Evolutionary conservation across 371 early-diverging fungal genomes (phyloP).

Genomic region (Batkoa obscura): DNA sequence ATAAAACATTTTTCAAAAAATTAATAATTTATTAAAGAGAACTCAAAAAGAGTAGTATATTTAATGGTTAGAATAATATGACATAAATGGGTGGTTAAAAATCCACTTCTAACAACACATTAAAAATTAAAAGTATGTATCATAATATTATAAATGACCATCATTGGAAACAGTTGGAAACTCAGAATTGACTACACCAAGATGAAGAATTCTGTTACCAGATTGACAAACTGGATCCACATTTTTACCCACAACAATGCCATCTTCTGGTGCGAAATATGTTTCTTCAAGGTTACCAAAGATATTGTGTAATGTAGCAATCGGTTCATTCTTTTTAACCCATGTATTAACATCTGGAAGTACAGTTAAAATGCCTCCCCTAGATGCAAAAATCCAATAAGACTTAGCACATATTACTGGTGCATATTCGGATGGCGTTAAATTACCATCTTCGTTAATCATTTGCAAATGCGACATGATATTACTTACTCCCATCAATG

Average conservation of each 20-base stretch:
- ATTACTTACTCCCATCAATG: slow-evolving; percentile 39
- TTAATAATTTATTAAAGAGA: no score
- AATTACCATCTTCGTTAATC: slow-evolving; percentile 23
- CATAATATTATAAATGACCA: slow-evolving; percentile 21
- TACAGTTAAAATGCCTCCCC: slow-evolving; percentile 28
- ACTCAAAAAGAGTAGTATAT: no score
- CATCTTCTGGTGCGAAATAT: slow-evolving; percentile 69
- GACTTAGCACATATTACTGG: slow-evolving; percentile 31
- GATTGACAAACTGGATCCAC: slow-evolving; percentile 61
- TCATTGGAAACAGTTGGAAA: slow-evolving; percentile 28
- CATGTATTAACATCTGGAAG: slow-evolving; percentile 72
- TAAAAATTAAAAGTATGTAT: no score
- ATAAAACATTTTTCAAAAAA: no score
- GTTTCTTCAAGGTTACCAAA: slow-evolving; percentile 82
- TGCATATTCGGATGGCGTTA: slow-evolving; percentile 21
- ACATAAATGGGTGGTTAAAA: no score
- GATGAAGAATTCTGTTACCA: slow-evolving; percentile 57
- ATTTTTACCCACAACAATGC: slow-evolving; percentile 43
- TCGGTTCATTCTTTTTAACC: slow-evolving; percentile 64
- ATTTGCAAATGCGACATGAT: slow-evolving; percentile 37
- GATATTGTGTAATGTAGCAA: slow-evolving; percentile 78
- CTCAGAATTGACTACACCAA: slow-evolving; percentile 46
- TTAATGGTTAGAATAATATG: no score
- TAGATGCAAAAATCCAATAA: slow-evolving; percentile 36
- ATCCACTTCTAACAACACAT: no score